A percentile compares a stretch with the other conserved stretches of the same genome.
phyloP scores from a whole-genome alignment of 495 filamentous ascomycete genomes.

The Xylaria cubensis region DNA sequence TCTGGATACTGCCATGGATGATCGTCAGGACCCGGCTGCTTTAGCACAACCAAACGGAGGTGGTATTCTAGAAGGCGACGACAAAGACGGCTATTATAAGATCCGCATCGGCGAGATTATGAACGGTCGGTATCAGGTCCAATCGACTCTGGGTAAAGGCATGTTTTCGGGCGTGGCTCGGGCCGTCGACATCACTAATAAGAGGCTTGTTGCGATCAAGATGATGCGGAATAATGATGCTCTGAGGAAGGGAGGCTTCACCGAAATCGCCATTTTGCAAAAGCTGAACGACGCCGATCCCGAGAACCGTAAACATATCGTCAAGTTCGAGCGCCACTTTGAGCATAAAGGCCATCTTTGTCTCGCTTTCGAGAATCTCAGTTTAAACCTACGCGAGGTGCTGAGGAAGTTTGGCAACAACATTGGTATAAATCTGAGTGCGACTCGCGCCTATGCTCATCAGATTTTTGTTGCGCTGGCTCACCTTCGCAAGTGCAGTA shows the following conservation, averaged over 20 bases:
- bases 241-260: slow-evolving; percentile 90
- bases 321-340: slow-evolving; percentile 84
- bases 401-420: slow-evolving; percentile 96
- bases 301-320: slow-evolving; percentile 89
- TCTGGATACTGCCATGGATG: slow-evolving; percentile 47
- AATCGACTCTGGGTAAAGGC: slow-evolving; percentile 86
- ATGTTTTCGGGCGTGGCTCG: slow-evolving; percentile 97
- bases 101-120: slow-evolving; percentile 88
- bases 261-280: slow-evolving; percentile 89
- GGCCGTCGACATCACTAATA: slow-evolving; percentile 78
- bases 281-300: slow-evolving; percentile 83
- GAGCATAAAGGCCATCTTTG: slow-evolving; percentile 96
- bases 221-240: slow-evolving; percentile 94
- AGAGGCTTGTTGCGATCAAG: slow-evolving; percentile 83
- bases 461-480: slow-evolving; percentile 92
- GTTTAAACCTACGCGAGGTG: slow-evolving; percentile 92
- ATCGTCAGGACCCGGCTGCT: slow-evolving; percentile 42
- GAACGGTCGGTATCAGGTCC: slow-evolving; percentile 84
- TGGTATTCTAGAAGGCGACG: slow-evolving; percentile 91
- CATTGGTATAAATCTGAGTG: slow-evolving; percentile 85
- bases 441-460: slow-evolving; percentile 85
- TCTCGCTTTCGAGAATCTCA: slow-evolving; percentile 95
- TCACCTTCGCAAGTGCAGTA: slow-evolving; percentile 86
- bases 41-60: slow-evolving; percentile 63
- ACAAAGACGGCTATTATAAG: slow-evolving; percentile 94